A percentile compares a stretch with the other conserved stretches of the same genome.
phyloP scores from a whole-genome alignment of 768 basidiomycete species.

The Pleurotus giganteus region DNA sequence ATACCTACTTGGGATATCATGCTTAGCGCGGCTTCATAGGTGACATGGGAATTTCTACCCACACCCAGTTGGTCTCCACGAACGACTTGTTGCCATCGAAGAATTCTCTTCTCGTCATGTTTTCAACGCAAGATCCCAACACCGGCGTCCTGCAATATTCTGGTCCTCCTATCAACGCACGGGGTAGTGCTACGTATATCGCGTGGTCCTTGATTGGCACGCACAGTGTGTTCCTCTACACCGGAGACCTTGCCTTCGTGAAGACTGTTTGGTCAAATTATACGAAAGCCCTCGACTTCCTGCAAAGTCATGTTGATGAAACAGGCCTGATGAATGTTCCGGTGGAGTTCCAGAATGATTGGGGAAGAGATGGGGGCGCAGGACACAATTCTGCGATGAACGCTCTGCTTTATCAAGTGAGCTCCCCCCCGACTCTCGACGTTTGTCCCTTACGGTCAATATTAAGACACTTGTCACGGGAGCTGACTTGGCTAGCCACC shows the following conservation, averaged over 20 bases:
- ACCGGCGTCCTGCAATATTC: slow-evolving; percentile 48
- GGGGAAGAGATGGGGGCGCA: slow-evolving; percentile 44
- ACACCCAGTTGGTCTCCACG: slow-evolving; percentile 32
- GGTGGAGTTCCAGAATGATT: slow-evolving; percentile 41
- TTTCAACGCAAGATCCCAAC: slow-evolving; percentile 40
- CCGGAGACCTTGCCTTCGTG: slow-evolving; percentile 45
- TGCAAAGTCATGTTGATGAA: slow-evolving; percentile 39
- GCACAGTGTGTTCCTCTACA: slow-evolving; percentile 42
- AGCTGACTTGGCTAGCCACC: slow-evolving; percentile 30
- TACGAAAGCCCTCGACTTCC: slow-evolving; percentile 33
- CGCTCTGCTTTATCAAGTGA: slow-evolving; percentile 41
- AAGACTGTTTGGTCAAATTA: slow-evolving; percentile 43
- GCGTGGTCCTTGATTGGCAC: slow-evolving; percentile 47
- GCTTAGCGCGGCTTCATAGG: slow-evolving; percentile 15
- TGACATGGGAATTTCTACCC: slow-evolving; percentile 41
- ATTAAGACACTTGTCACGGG: slow-evolving; percentile 31
- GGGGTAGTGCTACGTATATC: slow-evolving; percentile 44
- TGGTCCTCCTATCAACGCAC: slow-evolving; percentile 34
- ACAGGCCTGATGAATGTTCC: slow-evolving; percentile 40
- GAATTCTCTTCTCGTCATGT: slow-evolving; percentile 49
- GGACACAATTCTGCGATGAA: slow-evolving; percentile 48
- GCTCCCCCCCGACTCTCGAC: not conserved
- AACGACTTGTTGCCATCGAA: slow-evolving; percentile 37
- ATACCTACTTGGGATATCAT: not conserved
- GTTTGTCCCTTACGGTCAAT: not conserved